Conservation (phyloP, 768 basidiomycete genomes). For the Psilocybe sp. region DNA sequence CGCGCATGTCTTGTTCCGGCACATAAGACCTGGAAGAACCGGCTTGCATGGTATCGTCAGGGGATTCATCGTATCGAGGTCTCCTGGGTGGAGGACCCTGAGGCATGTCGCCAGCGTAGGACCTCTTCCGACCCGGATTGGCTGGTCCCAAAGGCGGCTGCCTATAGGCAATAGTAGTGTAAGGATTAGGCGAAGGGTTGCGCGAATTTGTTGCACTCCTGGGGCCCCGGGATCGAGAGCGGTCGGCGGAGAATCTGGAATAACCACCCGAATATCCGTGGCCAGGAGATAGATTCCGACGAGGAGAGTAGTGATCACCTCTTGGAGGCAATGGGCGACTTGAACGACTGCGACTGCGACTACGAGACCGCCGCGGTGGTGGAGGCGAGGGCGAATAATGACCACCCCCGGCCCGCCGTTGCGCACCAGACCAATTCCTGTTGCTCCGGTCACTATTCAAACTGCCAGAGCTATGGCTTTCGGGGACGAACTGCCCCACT, state of each 20-base stretch:
- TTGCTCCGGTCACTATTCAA: too few species aligned
- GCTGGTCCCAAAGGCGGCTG: not conserved
- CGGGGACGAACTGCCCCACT: too few species aligned
- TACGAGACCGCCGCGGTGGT: too few species aligned
- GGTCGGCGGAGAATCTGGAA: not conserved
- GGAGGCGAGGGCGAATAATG: too few species aligned
- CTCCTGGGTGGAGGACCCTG: constrained; percentile 18
- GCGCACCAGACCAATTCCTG: too few species aligned
- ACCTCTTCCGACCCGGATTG: constrained; percentile 12
- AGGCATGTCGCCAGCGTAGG: constrained; percentile 13
- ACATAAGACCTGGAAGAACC: too few species aligned
- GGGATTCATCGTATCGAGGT: constrained; percentile 9
- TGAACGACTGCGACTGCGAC: too few species aligned
- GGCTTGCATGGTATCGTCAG: too few species aligned
- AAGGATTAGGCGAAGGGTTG: constrained; percentile 7
- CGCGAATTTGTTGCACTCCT: constrained; percentile 8
- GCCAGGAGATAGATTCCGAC: not conserved
- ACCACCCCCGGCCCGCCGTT: too few species aligned
- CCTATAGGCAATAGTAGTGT: not conserved
- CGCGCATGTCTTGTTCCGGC: too few species aligned
- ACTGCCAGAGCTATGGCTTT: too few species aligned
- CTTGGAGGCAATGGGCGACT: too few species aligned
- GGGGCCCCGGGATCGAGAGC: constrained; percentile 1
- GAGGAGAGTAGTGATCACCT: not conserved
- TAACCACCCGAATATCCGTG: not conserved